Percentiles rank a stretch among this genome's conserved stretches.
Conservation (phyloP, 441 rosid species). For the Euphorbia corollata region DNA sequence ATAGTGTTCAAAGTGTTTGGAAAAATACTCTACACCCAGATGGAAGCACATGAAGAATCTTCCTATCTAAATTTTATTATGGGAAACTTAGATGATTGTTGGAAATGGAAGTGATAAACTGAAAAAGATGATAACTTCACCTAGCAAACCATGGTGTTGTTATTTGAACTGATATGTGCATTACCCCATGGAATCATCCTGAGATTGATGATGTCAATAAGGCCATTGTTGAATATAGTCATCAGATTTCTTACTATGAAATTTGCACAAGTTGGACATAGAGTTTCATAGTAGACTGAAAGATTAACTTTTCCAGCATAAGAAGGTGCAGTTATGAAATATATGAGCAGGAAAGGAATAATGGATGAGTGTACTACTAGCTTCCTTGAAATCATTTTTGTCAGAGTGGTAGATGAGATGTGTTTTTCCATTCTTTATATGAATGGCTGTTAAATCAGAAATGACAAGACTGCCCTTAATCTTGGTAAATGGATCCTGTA, state of each 20-base stretch:
- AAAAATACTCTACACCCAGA: not conserved
- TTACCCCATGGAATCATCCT: constrained; percentile 47
- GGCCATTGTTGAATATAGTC: constrained; percentile 29
- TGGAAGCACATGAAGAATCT: not conserved
- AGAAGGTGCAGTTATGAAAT: constrained; percentile 9
- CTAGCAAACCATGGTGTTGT: constrained; percentile 30
- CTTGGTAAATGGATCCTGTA: not conserved
- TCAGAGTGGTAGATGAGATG: constrained; percentile 6
- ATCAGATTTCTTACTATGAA: constrained; percentile 34
- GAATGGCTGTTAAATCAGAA: not conserved
- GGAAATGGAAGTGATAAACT: constrained; percentile 9
- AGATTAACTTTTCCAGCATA: constrained; percentile 27
- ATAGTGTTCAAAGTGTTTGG: not conserved
- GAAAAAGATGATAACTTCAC: constrained; percentile 21
- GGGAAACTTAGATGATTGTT: not conserved
- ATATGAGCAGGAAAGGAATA: constrained; percentile 10
- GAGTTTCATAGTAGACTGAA: constrained; percentile 44
- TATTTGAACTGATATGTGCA: constrained; percentile 21
- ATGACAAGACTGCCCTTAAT: not conserved
- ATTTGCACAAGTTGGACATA: constrained; percentile 26
- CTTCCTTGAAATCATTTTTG: constrained; percentile 26
- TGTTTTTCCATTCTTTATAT: not conserved
- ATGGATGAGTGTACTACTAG: not conserved
- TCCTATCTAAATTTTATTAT: too few species aligned
- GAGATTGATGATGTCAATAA: constrained; percentile 39